phyloP scores from a whole-genome alignment of 2,329 filamentous ascomycete species.

The Anthostomella pinea region DNA sequence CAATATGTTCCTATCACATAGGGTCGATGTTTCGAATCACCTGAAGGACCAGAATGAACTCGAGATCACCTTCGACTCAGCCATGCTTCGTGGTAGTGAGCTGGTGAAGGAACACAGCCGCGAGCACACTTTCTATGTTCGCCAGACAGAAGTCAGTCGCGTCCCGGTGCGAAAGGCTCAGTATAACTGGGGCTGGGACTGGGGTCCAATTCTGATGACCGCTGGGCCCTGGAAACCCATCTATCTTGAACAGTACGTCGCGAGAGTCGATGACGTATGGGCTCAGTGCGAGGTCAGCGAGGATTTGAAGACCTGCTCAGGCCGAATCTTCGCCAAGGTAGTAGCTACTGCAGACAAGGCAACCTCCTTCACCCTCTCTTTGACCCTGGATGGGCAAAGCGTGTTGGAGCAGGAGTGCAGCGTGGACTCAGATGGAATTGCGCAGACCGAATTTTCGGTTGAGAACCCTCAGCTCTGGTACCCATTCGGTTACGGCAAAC shows the following conservation, averaged over 20 bases:
- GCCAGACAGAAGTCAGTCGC: slow-evolving; percentile 42
- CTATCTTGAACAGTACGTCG: slow-evolving; percentile 60
- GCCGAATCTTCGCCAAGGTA: slow-evolving; percentile 37
- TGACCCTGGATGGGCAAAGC: slow-evolving; percentile 20
- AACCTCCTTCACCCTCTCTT: slow-evolving; percentile 25
- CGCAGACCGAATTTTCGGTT: slow-evolving; percentile 31
- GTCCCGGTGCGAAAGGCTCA: slow-evolving; percentile 63
- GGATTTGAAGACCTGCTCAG: slow-evolving; percentile 37
- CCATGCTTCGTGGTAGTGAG: slow-evolving; percentile 49
- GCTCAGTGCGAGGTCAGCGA: slow-evolving; percentile 34
- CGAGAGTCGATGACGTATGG: slow-evolving; percentile 58
- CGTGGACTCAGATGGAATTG: slow-evolving; percentile 17
- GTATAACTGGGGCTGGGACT: slow-evolving; percentile 72
- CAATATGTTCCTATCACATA: slow-evolving; percentile 63
- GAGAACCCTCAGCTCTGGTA: slow-evolving; percentile 46
- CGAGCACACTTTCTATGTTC: slow-evolving; percentile 54
- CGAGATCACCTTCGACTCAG: slow-evolving; percentile 56
- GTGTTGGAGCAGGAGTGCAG: slow-evolving; percentile 20
- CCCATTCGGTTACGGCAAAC: slow-evolving; percentile 32
- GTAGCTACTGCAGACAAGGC: slow-evolving; percentile 30
- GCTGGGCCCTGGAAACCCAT: slow-evolving; percentile 66
- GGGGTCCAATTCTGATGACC: slow-evolving; percentile 63
- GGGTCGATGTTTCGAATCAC: slow-evolving; percentile 47
- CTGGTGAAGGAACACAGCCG: slow-evolving; percentile 49
- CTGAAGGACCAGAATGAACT: slow-evolving; percentile 44